Evolutionary conservation across 345 rosid species (phyloP), one percentile per base, ranked within the genome.

Genomic region (Boechera divaricarpa): DNA sequence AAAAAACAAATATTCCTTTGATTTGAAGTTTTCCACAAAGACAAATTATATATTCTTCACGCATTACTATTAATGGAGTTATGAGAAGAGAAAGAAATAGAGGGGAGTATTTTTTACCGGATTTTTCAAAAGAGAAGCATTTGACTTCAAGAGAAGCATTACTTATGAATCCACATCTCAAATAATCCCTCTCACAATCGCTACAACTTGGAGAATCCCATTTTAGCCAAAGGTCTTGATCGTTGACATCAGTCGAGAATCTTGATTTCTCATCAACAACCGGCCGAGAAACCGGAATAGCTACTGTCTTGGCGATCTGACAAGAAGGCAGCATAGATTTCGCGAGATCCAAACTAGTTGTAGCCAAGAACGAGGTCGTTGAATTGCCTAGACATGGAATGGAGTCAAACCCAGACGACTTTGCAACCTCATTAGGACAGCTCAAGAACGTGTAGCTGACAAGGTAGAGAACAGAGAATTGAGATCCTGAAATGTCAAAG

Each of bases 381-480:
- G 85, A 83, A 59, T 90, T 90, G 33, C 90, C 79, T 5, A 93
- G 84, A 79, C 96, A 90, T 39, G 67, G 49, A 51, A 94, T 80
- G 68, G 80, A 21, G 10, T 68, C 7, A 75, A 65, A 76, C 63
- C 65, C 32, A 0, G 79, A 79, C 13, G 87, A 79, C 67, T 33
- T 67, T 1, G 69, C 69, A 42, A 77, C 16, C 65, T 82, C 82
- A 69, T 63, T 48, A 16, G 94, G 91, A 77, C 96, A 91, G 72
- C 74, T 83, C 16, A 91, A 77, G 82, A 91, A 86, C 6, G 91
- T 90, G 85, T 83, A 91, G 56, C 79, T 83, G 36, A 55, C 82
- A 48, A 58, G 78, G 26, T 61, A 78, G 13, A 73, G 26, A 57
- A 81, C 67, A 24, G 48, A 55, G 66, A 91, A 94, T 1, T 91